Base-by-base conservation (phyloP, 208 protist genomes). In the Blastocrithidia nonstop region DNA sequence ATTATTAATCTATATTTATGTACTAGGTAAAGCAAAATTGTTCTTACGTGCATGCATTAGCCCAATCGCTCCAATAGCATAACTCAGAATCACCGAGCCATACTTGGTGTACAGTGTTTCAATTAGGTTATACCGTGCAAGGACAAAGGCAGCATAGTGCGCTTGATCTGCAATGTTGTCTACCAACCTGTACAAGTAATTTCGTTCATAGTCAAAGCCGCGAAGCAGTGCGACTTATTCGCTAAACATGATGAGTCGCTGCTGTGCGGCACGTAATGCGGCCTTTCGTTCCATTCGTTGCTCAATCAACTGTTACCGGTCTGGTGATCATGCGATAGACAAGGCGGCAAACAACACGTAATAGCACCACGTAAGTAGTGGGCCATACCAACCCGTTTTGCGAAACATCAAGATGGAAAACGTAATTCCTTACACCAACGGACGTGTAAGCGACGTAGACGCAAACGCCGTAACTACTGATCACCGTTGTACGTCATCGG, bases 221-320 rank as follows among this genome's bases (percentile, higher is more conserved):
- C 56, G 27, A n/a, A 61, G 67, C 36, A 86, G 44, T 20, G 60
- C 56, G 45, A 83, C 57, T 50, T 89, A 74, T 48, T 85, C 75
- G 2, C 70, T 60, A 51, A 67, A 64, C 29, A 44, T 31, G n/a
- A 76, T 49, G 17, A 73, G 19, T 6, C 59, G 45, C 26, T 78
- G 57, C 56, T 86, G 71, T 4, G 59, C 65, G 0, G 52, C 46
- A 6, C 67, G 63, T 19, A 83, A 65, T 6, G 55, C 61, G 1
- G 60, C 66, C 23, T 78, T 61, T 43, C 57, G 57, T 47, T 57
- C 44, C 40, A 69, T 47, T 15, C 65, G 63, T 49, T 75, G 62
- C 29, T 40, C 31, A 6, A 70, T 53, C 42, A 89, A 32, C 50
- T 46, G 53, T 36, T 77, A 66, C 9, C 71, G 50, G 26, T 78